phyloP scores from a whole-genome alignment of 306 rosid species.

The Nissolia schottii region DNA sequence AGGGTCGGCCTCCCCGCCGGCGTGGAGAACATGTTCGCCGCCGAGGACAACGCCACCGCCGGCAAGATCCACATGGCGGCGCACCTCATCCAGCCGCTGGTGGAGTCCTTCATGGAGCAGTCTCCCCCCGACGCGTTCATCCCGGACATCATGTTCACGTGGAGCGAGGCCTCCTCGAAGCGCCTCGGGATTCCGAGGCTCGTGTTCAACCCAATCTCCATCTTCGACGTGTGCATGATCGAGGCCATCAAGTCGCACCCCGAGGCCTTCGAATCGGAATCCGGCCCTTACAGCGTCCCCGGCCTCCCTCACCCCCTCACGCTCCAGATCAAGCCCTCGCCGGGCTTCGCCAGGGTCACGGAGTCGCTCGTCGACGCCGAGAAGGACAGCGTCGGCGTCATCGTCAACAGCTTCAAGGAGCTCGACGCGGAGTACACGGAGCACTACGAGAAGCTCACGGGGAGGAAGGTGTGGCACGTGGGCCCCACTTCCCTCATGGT shows the following conservation, averaged over 20 bases:
- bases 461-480: conserved; percentile 33
- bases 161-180: conserved; percentile 7
- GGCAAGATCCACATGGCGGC: conserved; percentile 14
- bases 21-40: conserved; percentile 12
- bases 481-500: conserved; percentile 37
- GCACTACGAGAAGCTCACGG: conserved; percentile 10
- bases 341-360: background rate
- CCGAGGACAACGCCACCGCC: background rate
- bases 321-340: background rate
- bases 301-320: conserved; percentile 31
- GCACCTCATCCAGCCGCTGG: background rate
- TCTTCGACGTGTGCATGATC: conserved; percentile 21
- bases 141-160: conserved; percentile 24
- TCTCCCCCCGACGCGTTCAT: conserved; percentile 23
- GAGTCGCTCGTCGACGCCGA: conserved; percentile 8
- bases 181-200: conserved; percentile 12
- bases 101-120: background rate
- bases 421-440: conserved; percentile 27
- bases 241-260: conserved; percentile 18
- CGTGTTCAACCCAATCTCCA: conserved; percentile 19
- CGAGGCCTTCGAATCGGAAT: background rate
- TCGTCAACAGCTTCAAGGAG: too few relatives aligned
- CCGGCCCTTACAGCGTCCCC: conserved; percentile 4
- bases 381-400: conserved; percentile 15
- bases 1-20: conserved; percentile 20